Conservation (phyloP, 371 early-diverging fungal genomes). For the Amoeboradix gromovi region DNA sequence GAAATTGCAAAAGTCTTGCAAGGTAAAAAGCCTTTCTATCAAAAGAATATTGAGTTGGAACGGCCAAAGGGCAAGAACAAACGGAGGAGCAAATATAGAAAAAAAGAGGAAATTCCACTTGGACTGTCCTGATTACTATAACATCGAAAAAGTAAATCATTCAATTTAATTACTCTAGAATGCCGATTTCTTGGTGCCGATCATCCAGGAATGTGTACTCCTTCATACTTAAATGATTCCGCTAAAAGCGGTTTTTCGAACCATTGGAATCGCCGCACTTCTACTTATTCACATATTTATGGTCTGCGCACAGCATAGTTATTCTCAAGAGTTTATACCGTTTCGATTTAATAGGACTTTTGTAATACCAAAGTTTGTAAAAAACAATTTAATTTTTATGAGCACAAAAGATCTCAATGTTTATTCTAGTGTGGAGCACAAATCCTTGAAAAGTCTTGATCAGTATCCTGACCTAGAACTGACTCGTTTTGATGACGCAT, state of each 20-base stretch:
- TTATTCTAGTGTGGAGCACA: background rate
- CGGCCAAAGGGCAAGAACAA: background rate
- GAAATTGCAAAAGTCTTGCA: background rate
- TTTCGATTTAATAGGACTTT: too few species aligned
- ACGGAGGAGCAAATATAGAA: background rate
- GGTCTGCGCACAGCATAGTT: too few species aligned
- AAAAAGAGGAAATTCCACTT: background rate
- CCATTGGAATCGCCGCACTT: too few species aligned
- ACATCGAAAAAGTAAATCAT: too few species aligned
- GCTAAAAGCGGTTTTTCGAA: too few species aligned
- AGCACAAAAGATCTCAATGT: background rate
- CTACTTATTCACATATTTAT: too few species aligned
- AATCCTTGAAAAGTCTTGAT: background rate
- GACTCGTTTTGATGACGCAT: background rate
- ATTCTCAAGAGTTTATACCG: too few species aligned
- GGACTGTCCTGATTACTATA: background rate
- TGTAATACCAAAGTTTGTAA: too few species aligned
- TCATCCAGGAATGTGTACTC: too few species aligned
- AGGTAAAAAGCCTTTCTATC: background rate
- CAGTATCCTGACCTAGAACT: background rate
- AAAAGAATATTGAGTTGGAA: background rate
- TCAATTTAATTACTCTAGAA: too few species aligned
- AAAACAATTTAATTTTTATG: background rate
- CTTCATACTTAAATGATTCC: too few species aligned
- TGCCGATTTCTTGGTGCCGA: too few species aligned